Evolutionary conservation across 1,139 yeast species (phyloP), one percentile per base, ranked within the genome.

Genomic region (Candida tetrigidarum): DNA sequence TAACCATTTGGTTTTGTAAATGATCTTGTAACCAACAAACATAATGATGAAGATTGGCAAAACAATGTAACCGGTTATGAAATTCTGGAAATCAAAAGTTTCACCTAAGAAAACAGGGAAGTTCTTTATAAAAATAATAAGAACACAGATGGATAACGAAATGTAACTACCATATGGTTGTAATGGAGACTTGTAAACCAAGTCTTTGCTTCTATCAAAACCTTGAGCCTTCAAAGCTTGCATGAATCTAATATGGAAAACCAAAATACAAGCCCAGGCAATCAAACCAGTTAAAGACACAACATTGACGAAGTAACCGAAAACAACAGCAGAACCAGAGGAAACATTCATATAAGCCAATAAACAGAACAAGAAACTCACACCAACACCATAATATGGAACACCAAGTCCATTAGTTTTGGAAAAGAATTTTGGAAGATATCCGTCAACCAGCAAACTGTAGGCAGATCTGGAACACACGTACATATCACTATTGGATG

Each of bases 41-140:
- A 79, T 69, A 41, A 80, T 62, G 34, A 83, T 43, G 56, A 78
- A 86, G 22, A 84, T 81, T 26, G 93, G 93, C 46, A 86, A 73
- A 41, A 88, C 88, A 59, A 86, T 84, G 69, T 86, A 86, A 40
- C 92, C 91, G 32, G 93, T 85, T 57, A 86, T 83, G 58, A 86
- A 86, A 27, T 68, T 67, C 76, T 81, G 55, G 44, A 59, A 60
- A 38, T 55, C 67, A 78, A 83, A 59, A 74, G 79, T 63, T 44
- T 66, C 59, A 40, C 75, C 78, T 56, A 86, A 67, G 67, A 86
- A 85, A 4, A 81, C 91, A 1, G 90, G 83, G 63, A 85, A 86
- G 63, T 86, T 86, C 67, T 87, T 86, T 60, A 84, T 78, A 43
- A 86, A 57, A n/a, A 84, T 75, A 51, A 87, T 72, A 44, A 86